Base-by-base conservation (phyloP, 106 monocot genomes). In the Amphibolis antarctica region DNA sequence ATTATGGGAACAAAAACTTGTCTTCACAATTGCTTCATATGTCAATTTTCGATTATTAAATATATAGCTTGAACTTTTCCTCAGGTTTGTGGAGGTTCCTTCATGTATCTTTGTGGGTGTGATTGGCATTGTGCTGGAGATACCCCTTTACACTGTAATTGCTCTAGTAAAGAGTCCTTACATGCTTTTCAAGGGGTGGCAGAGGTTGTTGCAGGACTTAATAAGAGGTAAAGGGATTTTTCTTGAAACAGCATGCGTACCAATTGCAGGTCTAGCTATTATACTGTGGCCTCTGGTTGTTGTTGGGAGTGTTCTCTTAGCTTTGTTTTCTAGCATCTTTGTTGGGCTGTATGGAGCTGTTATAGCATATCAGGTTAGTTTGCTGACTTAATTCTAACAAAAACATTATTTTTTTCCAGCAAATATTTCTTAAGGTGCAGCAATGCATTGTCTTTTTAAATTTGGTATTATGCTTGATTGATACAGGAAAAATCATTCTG, bases 161-260 rank as follows among this genome's bases (percentile, higher is more conserved):
- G 93, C 86, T 54, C 4, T 89, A 30, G 70, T 94, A 62, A 94
- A 94, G 77, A 86, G 86, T 63, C 93, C 93, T 19, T 89, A 84
- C 46, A 83, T 94, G 93, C 93, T 94, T 69, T 89, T 89, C 70
- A 94, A 89, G 58, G 93, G 93, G 20, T 89, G 89, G 93, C 89
- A 94, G 62, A 81, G 93, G 76, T 60, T 94, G 55, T 66, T 94
- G 22, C 83, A 94, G 26, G 93, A 94, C 64, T 72, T 86, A 13
- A 82, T 94, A 43, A 81, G 81, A 24, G 55, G 89, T 42, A 81
- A 94, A 81, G 93, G 93, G 1, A 79, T 79, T 46, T 94, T 94
- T 53, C 79, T 81, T 46, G 93, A 94, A 63, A 84, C 89, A 25
- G 85, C 83, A 24, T 94, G 93, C 65, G 80, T 94, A 20, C 89